Evolutionary conservation across 371 early-diverging fungal genomes (phyloP).

Genomic region (Parasitella parasitica): DNA sequence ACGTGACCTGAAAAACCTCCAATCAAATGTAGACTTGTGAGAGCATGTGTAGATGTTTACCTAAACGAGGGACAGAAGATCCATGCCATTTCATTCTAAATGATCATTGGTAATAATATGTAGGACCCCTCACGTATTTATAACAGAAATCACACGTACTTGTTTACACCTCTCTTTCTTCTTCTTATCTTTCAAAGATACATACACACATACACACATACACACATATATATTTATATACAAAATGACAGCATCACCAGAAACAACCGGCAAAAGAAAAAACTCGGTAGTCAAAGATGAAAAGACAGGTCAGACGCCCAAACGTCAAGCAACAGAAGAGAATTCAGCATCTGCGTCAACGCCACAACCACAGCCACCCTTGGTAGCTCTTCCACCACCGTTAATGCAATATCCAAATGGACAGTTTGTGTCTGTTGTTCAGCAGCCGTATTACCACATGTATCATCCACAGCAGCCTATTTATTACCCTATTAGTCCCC

Average conservation of each 20-base stretch:
- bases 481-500: constrained; percentile 18
- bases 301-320: background rate
- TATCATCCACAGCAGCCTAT: constrained; percentile 14
- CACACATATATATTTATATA: background rate
- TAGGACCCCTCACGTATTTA: background rate
- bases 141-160: background rate
- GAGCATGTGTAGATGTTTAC: constrained; percentile 6
- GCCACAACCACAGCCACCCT: background rate
- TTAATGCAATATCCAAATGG: constrained; percentile 23
- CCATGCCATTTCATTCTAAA: constrained; percentile 13
- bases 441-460: constrained; percentile 8
- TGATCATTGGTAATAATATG: constrained; percentile 10
- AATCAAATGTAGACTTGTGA: constrained; percentile 19
- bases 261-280: constrained; percentile 9
- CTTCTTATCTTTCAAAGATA: background rate
- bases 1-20: constrained; percentile 16
- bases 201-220: background rate
- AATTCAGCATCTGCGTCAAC: background rate
- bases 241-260: background rate
- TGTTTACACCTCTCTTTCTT: background rate
- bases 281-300: background rate
- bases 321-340: background rate
- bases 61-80: constrained; percentile 7
- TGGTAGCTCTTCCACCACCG: constrained; percentile 17
- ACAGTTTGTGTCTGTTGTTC: constrained; percentile 7